Base-by-base conservation (phyloP, 805 yeast species). In the Myxozyma geophila region DNA sequence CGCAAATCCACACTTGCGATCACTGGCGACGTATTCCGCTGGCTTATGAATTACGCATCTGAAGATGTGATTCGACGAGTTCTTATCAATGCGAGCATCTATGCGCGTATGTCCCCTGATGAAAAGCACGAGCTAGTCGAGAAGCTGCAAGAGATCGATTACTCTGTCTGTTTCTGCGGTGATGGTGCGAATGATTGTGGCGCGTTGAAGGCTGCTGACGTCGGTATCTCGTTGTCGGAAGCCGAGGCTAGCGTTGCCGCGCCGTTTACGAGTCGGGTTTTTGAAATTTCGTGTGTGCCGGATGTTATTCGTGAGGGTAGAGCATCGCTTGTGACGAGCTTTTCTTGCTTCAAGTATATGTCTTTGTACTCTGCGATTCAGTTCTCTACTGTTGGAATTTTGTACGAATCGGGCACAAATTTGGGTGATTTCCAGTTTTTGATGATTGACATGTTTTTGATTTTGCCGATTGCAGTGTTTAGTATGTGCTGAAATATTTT, bases 131-230 rank as follows among this genome's bases (percentile, higher is more conserved):
- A 95, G 76, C 80, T 95, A 54, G 97, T 95, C 41, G 92, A 89
- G 71, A 90, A 88, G 73, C 78, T 95, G 13, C 97, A 92, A 74
- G 82, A 80, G 23, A 73, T 95, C 21, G 97, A 92, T 72, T 93
- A 93, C 74, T 90, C 96, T 0, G 96, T 91, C 54, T 97, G 98
- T 1, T 95, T 95, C 76, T 95, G 98, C 77, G 99, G 99, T 43
- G 99, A 95, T 78, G 99, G 99, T 68, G 99, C 99, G 6, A 95
- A 95, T 76, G 99, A 95, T 74, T 95, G 98, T 77, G 99, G 99
- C 70, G 99, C 99, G 0, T 80, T 95, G 62, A 95, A 93, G 72
- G 97, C 97, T 13, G 98, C 99, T 0, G 97, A 95, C 77, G 96
- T 96, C 56, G 99, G 99, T 17, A 86, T 95, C 19, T 93, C 98